phyloP scores from a whole-genome alignment of 169 alveolate genomes.

The Plasmodium fragile region DNA sequence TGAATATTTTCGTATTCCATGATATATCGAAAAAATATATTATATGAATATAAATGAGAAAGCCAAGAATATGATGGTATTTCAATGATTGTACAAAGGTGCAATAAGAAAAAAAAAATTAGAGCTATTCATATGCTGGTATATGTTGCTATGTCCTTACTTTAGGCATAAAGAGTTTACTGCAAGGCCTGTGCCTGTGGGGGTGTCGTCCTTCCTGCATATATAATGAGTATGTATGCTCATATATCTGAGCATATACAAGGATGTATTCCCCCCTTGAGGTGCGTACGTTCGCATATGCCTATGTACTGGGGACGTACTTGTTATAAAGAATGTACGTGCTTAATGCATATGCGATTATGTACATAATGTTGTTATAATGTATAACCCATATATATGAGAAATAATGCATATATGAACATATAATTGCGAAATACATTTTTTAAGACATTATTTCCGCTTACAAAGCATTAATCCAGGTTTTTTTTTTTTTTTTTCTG shows the following conservation, averaged over 20 bases:
- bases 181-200: background rate
- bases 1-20: conserved; percentile 5
- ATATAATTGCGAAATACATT: conserved; percentile 4
- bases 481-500: background rate
- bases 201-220: background rate
- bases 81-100: conserved; percentile 13
- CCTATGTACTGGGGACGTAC: background rate
- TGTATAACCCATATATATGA: background rate
- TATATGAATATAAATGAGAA: background rate
- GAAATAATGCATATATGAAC: background rate
- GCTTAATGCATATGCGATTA: background rate
- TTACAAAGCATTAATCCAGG: background rate
- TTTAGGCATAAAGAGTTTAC: background rate
- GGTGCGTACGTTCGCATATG: background rate
- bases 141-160: background rate
- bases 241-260: background rate
- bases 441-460: background rate
- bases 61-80: background rate
- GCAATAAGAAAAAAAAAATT: conserved; percentile 24
- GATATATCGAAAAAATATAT: background rate
- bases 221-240: background rate
- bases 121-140: background rate
- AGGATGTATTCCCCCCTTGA: background rate
- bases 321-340: background rate
- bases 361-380: background rate